Evolutionary conservation across 1,284 basidiomycete species (phyloP), one percentile per base, ranked within the genome.

Genomic region (Exobasidium cylindrosporum): DNA sequence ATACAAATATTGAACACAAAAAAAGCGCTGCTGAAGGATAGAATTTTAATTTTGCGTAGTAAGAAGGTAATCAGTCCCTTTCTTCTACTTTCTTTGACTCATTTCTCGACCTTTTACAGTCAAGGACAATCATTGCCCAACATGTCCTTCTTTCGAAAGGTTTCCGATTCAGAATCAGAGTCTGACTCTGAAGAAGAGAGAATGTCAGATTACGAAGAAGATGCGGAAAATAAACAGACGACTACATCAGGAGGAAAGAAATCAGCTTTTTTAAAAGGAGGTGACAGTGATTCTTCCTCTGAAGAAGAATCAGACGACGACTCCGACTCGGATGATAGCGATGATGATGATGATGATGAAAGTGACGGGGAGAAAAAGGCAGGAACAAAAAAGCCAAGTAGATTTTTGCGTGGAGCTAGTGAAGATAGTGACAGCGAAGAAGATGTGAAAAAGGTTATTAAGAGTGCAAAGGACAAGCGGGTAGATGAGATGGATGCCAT

Each of bases 401-500:
- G 75, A 47, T 79, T 79, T 70, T 74, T 79, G 76, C 70, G 76
- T 58, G 77, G 77, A 13, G 77, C 68, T 2, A 69, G 67, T 60
- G 86, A 85, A 28, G 87, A 86, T 43, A 87, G 85, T 46, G 87
- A 87, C 63, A 54, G 45, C 17, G 89, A 88, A 52, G 88, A 89
- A 65, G 88, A 88, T 52, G 86, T 85, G 61, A 87, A 85, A 74
- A 84, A 85, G 54, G 85, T 89, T 35, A 87, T 90, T 58, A 90
- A 91, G 80, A 91, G 89, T 75, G 92, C 92, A 46, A 88, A 88
- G 74, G 90, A 92, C 81, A 92, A 91, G 81, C 84, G 92, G 54
- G 80, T 90, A 71, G 91, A 89, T 64, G 90, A 93, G 83, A 92
- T 95, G 85, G 90, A 91, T 81, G 86, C 73, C 69, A 89, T 89